Conservation (phyloP, 2,329 filamentous ascomycete species). For the Aspergillus ustus region DNA sequence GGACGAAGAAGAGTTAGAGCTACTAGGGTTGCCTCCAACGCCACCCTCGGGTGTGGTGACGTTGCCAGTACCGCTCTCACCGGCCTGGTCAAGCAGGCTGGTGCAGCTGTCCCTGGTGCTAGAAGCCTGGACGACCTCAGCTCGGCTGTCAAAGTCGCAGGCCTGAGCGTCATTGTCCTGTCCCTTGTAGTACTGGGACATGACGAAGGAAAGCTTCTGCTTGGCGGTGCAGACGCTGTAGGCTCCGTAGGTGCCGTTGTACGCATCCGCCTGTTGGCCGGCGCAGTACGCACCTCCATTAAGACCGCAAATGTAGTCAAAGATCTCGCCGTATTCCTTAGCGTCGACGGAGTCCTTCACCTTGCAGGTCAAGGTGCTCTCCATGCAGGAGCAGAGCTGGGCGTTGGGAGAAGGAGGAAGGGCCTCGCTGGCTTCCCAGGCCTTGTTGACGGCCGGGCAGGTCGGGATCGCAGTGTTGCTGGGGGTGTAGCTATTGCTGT, state of each 20-base stretch:
- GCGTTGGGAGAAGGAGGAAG: conserved; percentile 84
- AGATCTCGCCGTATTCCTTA: conserved; percentile 65
- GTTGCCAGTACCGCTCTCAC: conserved; percentile 44
- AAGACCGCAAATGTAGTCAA: conserved; percentile 56
- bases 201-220: conserved; percentile 53
- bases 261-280: conserved; percentile 47
- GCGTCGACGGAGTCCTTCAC: conserved; percentile 62
- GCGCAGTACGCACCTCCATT: conserved; percentile 37
- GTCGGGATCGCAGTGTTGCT: conserved; percentile 68
- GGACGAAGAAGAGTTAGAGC: conserved; percentile 23
- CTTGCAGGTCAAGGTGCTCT: conserved; percentile 71
- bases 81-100: conserved; percentile 44
- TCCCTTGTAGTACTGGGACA: conserved; percentile 52
- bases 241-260: conserved; percentile 50
- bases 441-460: conserved; percentile 69
- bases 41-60: conserved; percentile 42
- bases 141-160: conserved; percentile 53
- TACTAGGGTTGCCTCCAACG: conserved; percentile 24
- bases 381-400: conserved; percentile 85
- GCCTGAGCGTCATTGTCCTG: conserved; percentile 38
- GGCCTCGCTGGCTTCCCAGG: conserved; percentile 70
- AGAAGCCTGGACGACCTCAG: conserved; percentile 38
- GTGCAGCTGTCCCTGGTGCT: conserved; percentile 41
- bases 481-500: conserved; percentile 71
- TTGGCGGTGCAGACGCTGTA: conserved; percentile 53